These are phyloP conservation scores for Syncephalastrum monosporum DNA, from an alignment of 371 early-diverging fungal species.

Conservation along the genomic window DNA sequence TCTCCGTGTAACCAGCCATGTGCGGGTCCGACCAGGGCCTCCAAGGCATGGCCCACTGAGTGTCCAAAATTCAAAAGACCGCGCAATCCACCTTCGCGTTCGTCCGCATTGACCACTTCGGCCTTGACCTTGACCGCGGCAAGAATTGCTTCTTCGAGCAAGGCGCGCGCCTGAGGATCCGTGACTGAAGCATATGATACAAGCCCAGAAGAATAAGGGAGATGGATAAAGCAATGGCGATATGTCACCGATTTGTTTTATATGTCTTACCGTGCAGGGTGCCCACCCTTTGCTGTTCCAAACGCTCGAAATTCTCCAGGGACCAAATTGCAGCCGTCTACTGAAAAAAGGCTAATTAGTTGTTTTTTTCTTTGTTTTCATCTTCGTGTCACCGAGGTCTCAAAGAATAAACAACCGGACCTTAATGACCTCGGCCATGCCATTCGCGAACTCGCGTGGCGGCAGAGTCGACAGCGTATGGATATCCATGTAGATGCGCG, in stretches of 20 bases:
- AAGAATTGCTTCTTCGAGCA: conserved; percentile 56
- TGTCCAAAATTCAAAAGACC: conserved; percentile 96
- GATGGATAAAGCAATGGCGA: too few relatives aligned
- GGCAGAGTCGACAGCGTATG: conserved; percentile 81
- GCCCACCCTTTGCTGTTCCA: conserved; percentile 63
- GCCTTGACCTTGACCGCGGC: conserved; percentile 89
- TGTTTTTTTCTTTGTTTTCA: neutral
- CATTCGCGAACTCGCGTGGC: conserved; percentile 87
- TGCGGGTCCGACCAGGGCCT: conserved; percentile 83
- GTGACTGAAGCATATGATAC: too few relatives aligned
- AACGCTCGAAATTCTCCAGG: conserved; percentile 73
- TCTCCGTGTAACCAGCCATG: conserved; percentile 84
- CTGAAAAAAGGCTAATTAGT: neutral
- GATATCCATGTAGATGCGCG: conserved; percentile 85
- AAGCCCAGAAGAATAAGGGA: too few relatives aligned
- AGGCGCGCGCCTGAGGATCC: too few relatives aligned
- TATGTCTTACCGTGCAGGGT: too few relatives aligned
- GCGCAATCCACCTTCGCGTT: conserved; percentile 88
- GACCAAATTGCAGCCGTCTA: conserved; percentile 88
- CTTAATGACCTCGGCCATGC: conserved; percentile 96
- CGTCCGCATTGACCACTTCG: conserved; percentile 88
- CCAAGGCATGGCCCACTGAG: conserved; percentile 92
- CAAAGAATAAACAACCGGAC: conserved; percentile 12
- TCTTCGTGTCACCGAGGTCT: neutral
- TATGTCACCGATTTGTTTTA: too few relatives aligned